phyloP scores from a whole-genome alignment of 306 rosid species.

The Pterocarpus santalinus region DNA sequence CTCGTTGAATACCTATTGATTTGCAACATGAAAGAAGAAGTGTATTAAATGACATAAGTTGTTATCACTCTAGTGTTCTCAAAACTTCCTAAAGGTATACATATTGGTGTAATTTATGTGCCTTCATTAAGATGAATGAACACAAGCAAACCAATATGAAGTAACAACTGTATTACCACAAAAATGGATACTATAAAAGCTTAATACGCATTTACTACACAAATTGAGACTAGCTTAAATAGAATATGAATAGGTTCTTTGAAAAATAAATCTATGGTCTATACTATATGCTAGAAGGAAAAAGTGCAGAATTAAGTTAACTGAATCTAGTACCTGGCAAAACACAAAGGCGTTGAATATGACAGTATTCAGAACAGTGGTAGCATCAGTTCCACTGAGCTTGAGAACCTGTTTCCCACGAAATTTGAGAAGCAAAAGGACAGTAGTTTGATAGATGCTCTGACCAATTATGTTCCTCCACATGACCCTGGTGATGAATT shows the following conservation, averaged over 20 bases:
- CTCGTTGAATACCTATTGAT: conserved; percentile 78
- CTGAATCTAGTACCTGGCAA: conserved; percentile 74
- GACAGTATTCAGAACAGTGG: conserved; percentile 62
- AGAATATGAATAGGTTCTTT: not conserved
- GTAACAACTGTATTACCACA: not conserved
- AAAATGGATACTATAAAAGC: not conserved
- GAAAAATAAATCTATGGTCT: no score
- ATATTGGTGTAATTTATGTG: no score
- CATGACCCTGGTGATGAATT: conserved; percentile 74
- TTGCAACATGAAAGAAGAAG: not conserved
- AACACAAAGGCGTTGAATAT: conserved; percentile 90
- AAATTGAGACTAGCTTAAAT: not conserved
- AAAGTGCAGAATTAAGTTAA: not conserved
- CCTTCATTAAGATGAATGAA: not conserved
- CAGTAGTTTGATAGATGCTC: conserved; percentile 75
- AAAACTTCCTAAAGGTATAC: no score
- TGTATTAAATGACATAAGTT: not conserved
- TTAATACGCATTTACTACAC: not conserved
- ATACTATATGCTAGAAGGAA: not conserved
- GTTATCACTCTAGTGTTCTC: no score
- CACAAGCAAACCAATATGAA: not conserved
- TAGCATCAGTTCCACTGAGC: conserved; percentile 63
- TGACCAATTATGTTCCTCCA: conserved; percentile 95
- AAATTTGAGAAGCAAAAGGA: conserved; percentile 71
- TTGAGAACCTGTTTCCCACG: conserved; percentile 62